These are phyloP conservation scores for Comarum palustre DNA, from an alignment of 306 rosid genomes.

Conservation along the genomic window DNA sequence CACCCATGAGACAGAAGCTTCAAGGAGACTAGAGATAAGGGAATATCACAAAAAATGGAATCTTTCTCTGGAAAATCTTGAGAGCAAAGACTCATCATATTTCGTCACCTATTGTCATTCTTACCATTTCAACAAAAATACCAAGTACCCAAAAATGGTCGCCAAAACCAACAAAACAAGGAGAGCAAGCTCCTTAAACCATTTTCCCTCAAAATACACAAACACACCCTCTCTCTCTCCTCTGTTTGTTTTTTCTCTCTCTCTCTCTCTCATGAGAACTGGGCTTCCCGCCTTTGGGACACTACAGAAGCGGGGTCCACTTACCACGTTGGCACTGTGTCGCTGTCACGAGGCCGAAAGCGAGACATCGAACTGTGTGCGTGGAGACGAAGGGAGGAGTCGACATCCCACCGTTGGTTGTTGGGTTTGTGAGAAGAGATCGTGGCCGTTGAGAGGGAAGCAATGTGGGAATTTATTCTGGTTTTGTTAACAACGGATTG, in stretches of 20 bases:
- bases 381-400: conserved; percentile 5
- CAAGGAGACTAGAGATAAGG: not conserved
- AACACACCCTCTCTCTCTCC: not conserved
- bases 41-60: conserved; percentile 34
- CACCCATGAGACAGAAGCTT: conserved; percentile 14
- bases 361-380: conserved; percentile 61
- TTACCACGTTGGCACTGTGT: conserved; percentile 31
- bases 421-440: not conserved
- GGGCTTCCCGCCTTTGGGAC: conserved; percentile 85
- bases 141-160: not conserved
- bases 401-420: conserved; percentile 17
- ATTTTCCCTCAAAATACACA: not conserved
- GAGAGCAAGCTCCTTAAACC: not conserved
- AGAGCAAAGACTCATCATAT: conserved; percentile 44
- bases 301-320: conserved; percentile 48
- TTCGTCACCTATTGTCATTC: conserved; percentile 41
- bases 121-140: not conserved
- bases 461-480: conserved; percentile 47
- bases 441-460: conserved; percentile 22
- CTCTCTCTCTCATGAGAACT: conserved; percentile 16
- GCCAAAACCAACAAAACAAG: not conserved
- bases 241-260: not conserved
- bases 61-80: conserved; percentile 50
- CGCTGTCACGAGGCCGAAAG: conserved; percentile 51
- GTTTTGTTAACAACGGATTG: no score